These are phyloP conservation scores for Penicillium sp. DNA, from an alignment of 2,329 filamentous ascomycete genomes.

Conservation along the genomic window DNA sequence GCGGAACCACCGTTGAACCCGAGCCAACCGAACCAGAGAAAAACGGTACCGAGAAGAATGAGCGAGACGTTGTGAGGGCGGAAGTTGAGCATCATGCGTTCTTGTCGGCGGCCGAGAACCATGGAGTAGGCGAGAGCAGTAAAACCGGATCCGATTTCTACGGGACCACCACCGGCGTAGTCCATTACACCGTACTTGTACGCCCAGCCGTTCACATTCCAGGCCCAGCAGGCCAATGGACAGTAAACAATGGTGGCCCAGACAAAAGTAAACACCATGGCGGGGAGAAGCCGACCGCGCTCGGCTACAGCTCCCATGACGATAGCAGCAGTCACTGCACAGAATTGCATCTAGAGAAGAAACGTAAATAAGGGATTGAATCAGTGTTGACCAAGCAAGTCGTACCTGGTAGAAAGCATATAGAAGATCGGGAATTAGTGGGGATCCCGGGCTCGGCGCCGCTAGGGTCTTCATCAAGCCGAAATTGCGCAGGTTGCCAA, in stretches of 20 bases:
- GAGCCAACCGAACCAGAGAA: slow-evolving; percentile 98
- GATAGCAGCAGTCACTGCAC: slow-evolving; percentile 86
- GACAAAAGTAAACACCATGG: slow-evolving; percentile 92
- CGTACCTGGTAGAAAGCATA: slow-evolving; percentile 90
- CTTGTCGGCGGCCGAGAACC: slow-evolving; percentile 92
- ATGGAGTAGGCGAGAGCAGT: slow-evolving; percentile 93
- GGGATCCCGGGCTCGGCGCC: slow-evolving; percentile 81
- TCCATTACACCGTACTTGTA: slow-evolving; percentile 90
- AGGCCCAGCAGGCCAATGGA: slow-evolving; percentile 93
- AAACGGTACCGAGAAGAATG: slow-evolving; percentile 89
- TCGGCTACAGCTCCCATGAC: slow-evolving; percentile 90
- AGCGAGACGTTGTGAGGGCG: slow-evolving; percentile 97
- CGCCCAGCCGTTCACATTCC: slow-evolving; percentile 93
- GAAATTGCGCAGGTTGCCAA: slow-evolving; percentile 87
- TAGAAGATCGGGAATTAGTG: slow-evolving; percentile 82
- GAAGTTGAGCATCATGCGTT: slow-evolving; percentile 99
- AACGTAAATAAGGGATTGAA: not conserved
- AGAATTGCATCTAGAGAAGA: slow-evolving; percentile 83
- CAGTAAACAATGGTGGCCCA: slow-evolving; percentile 99
- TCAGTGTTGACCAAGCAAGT: not conserved
- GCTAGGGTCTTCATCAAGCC: slow-evolving; percentile 83
- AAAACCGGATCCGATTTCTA: slow-evolving; percentile 94
- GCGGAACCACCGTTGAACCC: slow-evolving; percentile 97
- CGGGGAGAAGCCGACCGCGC: slow-evolving; percentile 86
- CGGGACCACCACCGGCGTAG: slow-evolving; percentile 93